Conservation (phyloP, 1,139 yeast genomes). For the Nakaseomyces nivariensis region DNA sequence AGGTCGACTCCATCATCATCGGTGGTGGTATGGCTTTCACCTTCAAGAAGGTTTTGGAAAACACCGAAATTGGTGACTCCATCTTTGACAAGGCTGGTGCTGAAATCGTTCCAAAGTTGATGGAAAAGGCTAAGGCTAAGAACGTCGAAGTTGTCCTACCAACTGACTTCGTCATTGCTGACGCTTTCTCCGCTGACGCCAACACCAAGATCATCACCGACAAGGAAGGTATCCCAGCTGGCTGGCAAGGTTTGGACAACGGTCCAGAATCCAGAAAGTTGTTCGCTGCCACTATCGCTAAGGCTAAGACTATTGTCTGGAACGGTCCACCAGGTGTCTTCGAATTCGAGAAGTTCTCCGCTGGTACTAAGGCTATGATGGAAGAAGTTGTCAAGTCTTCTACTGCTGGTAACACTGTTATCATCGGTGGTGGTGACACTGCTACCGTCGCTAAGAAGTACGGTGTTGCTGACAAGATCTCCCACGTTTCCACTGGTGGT, state of each 20-base stretch:
- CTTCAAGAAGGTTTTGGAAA: slow-evolving; percentile 83
- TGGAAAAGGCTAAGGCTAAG: slow-evolving; percentile 92
- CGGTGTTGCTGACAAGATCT: slow-evolving; percentile 88
- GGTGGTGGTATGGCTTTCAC: slow-evolving; percentile 99
- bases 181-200: slow-evolving; percentile 87
- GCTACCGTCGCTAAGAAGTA: slow-evolving; percentile 97
- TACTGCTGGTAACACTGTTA: slow-evolving; percentile 83
- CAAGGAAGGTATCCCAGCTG: slow-evolving; percentile 81
- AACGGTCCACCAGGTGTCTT: slow-evolving; percentile 99
- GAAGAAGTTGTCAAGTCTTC: slow-evolving; percentile 82
- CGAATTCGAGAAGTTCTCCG: slow-evolving; percentile 83
- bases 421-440: slow-evolving; percentile 99
- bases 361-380: slow-evolving; percentile 81
- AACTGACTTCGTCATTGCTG: slow-evolving; percentile 88
- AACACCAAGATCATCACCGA: slow-evolving; percentile 70
- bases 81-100: slow-evolving; percentile 88
- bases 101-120: slow-evolving; percentile 77
- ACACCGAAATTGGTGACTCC: slow-evolving; percentile 80
- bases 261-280: slow-evolving; percentile 79
- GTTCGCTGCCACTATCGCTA: slow-evolving; percentile 68
- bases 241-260: slow-evolving; percentile 89
- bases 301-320: slow-evolving; percentile 97
- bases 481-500: slow-evolving; percentile 98
- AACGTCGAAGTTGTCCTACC: slow-evolving; percentile 87
- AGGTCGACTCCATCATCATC: slow-evolving; percentile 82